Evolutionary conservation across 164 flowering plant species (phyloP).

Genomic region (Sextonia rubra): DNA sequence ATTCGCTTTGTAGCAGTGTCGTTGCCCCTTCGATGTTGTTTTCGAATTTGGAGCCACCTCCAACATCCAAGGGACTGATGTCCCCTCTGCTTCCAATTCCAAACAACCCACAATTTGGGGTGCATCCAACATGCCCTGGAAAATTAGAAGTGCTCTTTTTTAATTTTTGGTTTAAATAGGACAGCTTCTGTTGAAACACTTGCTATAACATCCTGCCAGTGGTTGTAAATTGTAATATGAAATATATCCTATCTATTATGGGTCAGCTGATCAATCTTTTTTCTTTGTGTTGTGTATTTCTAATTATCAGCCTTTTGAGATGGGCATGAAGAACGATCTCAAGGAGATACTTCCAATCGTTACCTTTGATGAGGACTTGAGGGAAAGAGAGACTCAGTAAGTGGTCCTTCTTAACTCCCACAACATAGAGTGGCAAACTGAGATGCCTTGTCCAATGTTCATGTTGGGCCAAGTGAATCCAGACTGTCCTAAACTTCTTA

Average conservation of each 20-base stretch:
- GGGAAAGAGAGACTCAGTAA: conserved; percentile 57
- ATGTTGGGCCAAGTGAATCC: not conserved
- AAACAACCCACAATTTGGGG: not conserved
- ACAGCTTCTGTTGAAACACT: too few relatives aligned
- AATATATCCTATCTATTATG: not conserved
- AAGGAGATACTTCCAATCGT: conserved; percentile 53
- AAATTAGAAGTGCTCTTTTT: not conserved
- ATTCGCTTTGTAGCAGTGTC: too few relatives aligned
- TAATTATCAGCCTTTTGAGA: conserved; percentile 30
- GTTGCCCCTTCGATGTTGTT: too few relatives aligned
- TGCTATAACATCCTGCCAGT: too few relatives aligned
- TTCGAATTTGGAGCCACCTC: too few relatives aligned
- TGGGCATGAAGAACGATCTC: conserved; percentile 47
- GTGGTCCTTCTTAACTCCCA: conserved; percentile 16
- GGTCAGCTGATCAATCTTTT: too few relatives aligned
- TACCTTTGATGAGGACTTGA: conserved; percentile 45
- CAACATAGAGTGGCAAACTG: not conserved
- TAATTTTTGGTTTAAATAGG: too few relatives aligned
- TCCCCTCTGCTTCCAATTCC: too few relatives aligned
- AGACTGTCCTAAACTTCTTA: not conserved
- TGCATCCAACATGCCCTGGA: not conserved
- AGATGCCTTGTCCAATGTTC: not conserved
- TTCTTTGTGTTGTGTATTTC: too few relatives aligned
- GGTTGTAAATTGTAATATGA: too few relatives aligned
- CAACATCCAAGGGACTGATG: too few relatives aligned